Percentiles rank a stretch among this genome's conserved stretches.
Evolutionary conservation across 116 monocot genomes (phyloP).

Genomic region (Thalassia testudinum): DNA sequence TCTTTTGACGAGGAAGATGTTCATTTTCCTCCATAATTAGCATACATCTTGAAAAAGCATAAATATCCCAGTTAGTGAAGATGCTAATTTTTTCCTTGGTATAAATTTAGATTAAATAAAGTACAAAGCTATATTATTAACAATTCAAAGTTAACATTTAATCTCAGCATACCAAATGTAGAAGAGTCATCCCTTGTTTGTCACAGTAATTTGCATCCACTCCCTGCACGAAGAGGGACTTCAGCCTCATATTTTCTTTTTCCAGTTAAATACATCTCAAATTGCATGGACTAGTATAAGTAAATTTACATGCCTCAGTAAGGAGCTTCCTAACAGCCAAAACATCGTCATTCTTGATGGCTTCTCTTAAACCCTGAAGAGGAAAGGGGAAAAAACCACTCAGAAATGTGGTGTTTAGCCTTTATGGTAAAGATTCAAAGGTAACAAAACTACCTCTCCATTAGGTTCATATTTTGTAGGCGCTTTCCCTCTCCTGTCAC

Average conservation of each 20-base stretch:
- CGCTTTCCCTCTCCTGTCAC: conserved; percentile 21
- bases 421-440: neutral
- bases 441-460: conserved; percentile 55
- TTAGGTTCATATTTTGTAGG: conserved; percentile 58
- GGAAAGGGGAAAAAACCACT: neutral
- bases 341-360: conserved; percentile 71
- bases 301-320: conserved; percentile 28
- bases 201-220: conserved; percentile 92
- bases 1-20: no score
- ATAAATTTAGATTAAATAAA: no score
- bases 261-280: no score
- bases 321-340: conserved; percentile 69
- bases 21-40: no score
- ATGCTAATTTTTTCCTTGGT: no score
- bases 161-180: conserved; percentile 57
- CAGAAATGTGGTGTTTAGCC: no score
- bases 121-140: no score
- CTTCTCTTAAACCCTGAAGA: conserved; percentile 83
- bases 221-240: conserved; percentile 26
- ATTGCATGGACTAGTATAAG: no score
- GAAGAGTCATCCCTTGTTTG: conserved; percentile 73
- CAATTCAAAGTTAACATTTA: no score
- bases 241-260: no score
- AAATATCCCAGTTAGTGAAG: no score
- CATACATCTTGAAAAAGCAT: no score